These are phyloP conservation scores for Spathaspora boniae DNA, from an alignment of 805 yeast genomes.

Conservation along the genomic window DNA sequence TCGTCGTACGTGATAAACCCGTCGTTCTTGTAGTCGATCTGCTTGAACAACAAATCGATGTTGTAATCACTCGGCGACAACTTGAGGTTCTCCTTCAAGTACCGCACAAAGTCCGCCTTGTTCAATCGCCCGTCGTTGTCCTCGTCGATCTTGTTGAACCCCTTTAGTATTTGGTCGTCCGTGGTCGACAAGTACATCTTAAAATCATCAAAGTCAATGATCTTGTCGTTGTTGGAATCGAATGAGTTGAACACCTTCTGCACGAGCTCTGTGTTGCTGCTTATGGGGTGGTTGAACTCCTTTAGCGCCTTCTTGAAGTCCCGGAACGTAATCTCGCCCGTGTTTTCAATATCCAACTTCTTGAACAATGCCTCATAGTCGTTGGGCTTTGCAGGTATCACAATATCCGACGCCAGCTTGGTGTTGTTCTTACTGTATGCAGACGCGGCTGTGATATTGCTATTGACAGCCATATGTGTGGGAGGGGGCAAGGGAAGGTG, in stretches of 20 bases:
- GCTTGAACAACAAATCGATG: constrained; percentile 53
- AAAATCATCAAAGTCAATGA: constrained; percentile 64
- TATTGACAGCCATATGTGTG: too few relatives aligned
- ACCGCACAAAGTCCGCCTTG: constrained; percentile 61
- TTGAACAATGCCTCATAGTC: constrained; percentile 34
- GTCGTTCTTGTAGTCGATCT: constrained; percentile 51
- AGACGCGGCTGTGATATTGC: constrained; percentile 5
- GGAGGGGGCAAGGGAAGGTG: not conserved
- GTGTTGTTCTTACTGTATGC: not conserved
- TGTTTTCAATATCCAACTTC: constrained; percentile 33
- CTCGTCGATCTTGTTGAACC: constrained; percentile 64
- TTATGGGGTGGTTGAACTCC: constrained; percentile 59
- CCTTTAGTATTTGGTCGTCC: constrained; percentile 65
- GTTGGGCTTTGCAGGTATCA: constrained; percentile 13
- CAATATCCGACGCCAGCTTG: not conserved
- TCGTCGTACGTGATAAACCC: constrained; percentile 80
- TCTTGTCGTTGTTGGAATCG: constrained; percentile 53
- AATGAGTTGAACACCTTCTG: constrained; percentile 54
- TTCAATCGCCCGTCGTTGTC: constrained; percentile 73
- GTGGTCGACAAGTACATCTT: constrained; percentile 60
- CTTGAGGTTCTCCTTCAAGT: constrained; percentile 53
- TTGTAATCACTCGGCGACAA: constrained; percentile 50
- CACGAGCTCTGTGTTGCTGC: constrained; percentile 57
- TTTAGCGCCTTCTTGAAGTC: constrained; percentile 48
- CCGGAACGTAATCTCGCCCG: constrained; percentile 47